Conservation (phyloP, 768 basidiomycete species). For the Cystobasidium onofrii region DNA sequence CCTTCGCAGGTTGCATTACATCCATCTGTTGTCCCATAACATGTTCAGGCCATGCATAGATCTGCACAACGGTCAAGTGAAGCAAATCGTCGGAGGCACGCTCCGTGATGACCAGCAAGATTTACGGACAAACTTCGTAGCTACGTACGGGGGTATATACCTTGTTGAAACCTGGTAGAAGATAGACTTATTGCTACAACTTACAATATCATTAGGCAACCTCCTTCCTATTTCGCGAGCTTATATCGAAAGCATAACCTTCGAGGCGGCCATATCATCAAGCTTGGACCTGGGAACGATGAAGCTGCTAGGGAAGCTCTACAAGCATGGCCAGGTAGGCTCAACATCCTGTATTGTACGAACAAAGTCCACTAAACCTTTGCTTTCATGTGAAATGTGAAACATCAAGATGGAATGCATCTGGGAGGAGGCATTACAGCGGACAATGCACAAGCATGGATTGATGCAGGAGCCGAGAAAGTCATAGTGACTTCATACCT, state of each 20-base stretch:
- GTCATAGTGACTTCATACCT: slow-evolving; percentile 96
- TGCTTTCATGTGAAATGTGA: slow-evolving; percentile 27
- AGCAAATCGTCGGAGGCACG: slow-evolving; percentile 95
- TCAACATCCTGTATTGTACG: not conserved
- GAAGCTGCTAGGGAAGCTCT: slow-evolving; percentile 78
- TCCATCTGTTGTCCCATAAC: not conserved
- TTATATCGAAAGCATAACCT: slow-evolving; percentile 65
- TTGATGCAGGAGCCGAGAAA: slow-evolving; percentile 73
- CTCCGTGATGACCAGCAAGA: slow-evolving; percentile 61
- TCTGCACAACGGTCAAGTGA: slow-evolving; percentile 87
- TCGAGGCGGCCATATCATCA: slow-evolving; percentile 88
- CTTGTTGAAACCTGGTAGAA: not conserved
- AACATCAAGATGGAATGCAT: slow-evolving; percentile 78
- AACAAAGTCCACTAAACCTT: not conserved
- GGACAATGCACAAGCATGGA: slow-evolving; percentile 71
- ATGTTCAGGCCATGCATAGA: slow-evolving; percentile 91
- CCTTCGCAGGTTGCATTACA: not conserved
- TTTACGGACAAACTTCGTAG: slow-evolving; percentile 81
- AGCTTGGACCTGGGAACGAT: slow-evolving; percentile 83
- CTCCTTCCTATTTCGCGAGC: slow-evolving; percentile 67
- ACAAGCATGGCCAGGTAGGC: slow-evolving; percentile 67
- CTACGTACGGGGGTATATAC: slow-evolving; percentile 56
- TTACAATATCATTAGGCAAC: slow-evolving; percentile 43
- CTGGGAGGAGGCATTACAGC: slow-evolving; percentile 86
- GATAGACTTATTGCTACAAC: not conserved